phyloP scores from a whole-genome alignment of 2,329 filamentous ascomycete species.

The Hymenoscyphus occultus region DNA sequence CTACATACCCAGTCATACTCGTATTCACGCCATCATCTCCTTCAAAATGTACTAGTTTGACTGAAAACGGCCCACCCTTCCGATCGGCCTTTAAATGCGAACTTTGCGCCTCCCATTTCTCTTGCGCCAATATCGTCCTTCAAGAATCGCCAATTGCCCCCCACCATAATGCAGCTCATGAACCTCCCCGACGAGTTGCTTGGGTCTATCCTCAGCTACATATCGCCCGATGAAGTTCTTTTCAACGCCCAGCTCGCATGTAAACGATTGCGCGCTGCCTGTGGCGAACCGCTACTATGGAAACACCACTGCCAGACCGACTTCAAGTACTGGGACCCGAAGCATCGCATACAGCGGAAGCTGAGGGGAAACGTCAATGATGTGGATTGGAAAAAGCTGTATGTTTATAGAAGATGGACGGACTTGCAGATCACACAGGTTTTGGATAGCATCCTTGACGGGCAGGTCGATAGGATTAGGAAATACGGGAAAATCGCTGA shows the following conservation, averaged over 20 bases:
- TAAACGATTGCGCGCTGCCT: conserved; percentile 61
- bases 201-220: conserved; percentile 68
- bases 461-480: conserved; percentile 65
- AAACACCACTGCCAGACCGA: conserved; percentile 64
- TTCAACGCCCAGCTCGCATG: conserved; percentile 52
- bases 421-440: conserved; percentile 51
- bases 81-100: neutral
- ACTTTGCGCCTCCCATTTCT: neutral
- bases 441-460: conserved; percentile 67
- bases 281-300: conserved; percentile 76
- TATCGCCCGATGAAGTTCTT: conserved; percentile 54
- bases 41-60: neutral
- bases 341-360: conserved; percentile 59
- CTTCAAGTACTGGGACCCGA: conserved; percentile 73
- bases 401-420: conserved; percentile 51
- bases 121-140: neutral
- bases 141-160: neutral
- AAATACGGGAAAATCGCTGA: conserved; percentile 69
- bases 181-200: conserved; percentile 75
- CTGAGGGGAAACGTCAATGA: conserved; percentile 50
- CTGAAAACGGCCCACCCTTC: neutral
- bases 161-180: conserved; percentile 10
- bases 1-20: neutral
- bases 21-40: neutral
- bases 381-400: conserved; percentile 74